phyloP scores from a whole-genome alignment of 257 asterid genomes.

The Linaria vulgaris region DNA sequence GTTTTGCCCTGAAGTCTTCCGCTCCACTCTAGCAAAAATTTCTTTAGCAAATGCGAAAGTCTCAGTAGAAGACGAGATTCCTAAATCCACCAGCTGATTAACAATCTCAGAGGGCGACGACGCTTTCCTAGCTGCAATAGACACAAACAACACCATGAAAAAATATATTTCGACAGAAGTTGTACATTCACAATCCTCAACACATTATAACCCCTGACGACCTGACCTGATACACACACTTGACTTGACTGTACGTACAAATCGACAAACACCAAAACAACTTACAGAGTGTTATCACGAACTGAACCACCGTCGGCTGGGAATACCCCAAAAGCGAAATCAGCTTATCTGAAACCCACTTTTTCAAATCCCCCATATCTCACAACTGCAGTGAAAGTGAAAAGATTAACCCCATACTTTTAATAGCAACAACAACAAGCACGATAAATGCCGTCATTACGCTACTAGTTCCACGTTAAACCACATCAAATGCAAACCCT shows the following conservation, averaged over 20 bases:
- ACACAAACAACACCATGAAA: neutral
- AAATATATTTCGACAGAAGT: neutral
- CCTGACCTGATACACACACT: neutral
- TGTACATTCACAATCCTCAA: neutral
- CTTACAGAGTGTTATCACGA: constrained; percentile 59
- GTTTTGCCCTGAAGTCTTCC: constrained; percentile 66
- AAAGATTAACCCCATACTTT: too few relatives aligned
- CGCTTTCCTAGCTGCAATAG: constrained; percentile 71
- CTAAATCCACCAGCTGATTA: constrained; percentile 56
- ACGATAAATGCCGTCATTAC: too few relatives aligned
- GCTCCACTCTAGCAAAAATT: constrained; percentile 73
- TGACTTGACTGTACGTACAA: neutral
- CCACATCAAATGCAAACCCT: too few relatives aligned
- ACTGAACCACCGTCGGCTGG: constrained; percentile 62
- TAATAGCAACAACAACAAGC: too few relatives aligned
- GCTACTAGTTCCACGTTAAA: too few relatives aligned
- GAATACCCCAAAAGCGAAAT: constrained; percentile 79
- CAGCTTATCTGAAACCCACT: constrained; percentile 79
- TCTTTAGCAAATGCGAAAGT: constrained; percentile 66
- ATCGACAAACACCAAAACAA: constrained; percentile 3
- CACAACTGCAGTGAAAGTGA: neutral
- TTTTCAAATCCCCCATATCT: constrained; percentile 68
- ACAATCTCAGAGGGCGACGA: constrained; percentile 78
- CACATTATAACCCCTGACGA: neutral
- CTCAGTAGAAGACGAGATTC: constrained; percentile 60